phyloP scores from a whole-genome alignment of 2,329 filamentous ascomycete genomes.

The Coniochaeta sp. region DNA sequence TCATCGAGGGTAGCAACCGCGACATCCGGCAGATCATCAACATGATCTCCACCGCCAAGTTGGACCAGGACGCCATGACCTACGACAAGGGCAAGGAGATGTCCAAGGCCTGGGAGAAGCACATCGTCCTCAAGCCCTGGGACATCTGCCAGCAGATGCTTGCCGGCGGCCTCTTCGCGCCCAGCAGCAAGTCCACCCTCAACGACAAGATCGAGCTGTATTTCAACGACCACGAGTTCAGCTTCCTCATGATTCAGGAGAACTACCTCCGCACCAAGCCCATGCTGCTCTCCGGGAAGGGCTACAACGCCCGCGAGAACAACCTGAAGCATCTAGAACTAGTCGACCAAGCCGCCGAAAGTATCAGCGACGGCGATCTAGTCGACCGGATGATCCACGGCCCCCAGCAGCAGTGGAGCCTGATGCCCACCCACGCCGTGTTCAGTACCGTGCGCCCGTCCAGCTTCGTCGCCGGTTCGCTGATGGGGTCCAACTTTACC shows the following conservation, averaged over 20 bases:
- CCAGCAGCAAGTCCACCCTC: slow-evolving; percentile 74
- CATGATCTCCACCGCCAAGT: slow-evolving; percentile 91
- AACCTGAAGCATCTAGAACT: slow-evolving; percentile 81
- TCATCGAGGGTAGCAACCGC: slow-evolving; percentile 92
- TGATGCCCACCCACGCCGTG: slow-evolving; percentile 94
- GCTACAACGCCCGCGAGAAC: slow-evolving; percentile 59
- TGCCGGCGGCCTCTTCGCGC: slow-evolving; percentile 76
- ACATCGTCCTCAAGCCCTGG: slow-evolving; percentile 94
- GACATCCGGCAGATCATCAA: slow-evolving; percentile 98
- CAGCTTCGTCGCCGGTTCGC: slow-evolving; percentile 76
- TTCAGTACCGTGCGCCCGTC: slow-evolving; percentile 92
- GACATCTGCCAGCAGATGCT: slow-evolving; percentile 95
- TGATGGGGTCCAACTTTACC: slow-evolving; percentile 72
- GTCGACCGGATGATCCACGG: slow-evolving; percentile 98
- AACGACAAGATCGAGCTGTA: slow-evolving; percentile 99
- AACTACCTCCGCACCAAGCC: slow-evolving; percentile 89
- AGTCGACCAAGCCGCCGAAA: slow-evolving; percentile 80
- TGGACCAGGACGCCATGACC: slow-evolving; percentile 73
- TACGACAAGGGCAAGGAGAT: slow-evolving; percentile 86
- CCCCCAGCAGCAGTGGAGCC: slow-evolving; percentile 93
- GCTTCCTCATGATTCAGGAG: slow-evolving; percentile 94
- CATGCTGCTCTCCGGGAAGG: slow-evolving; percentile 47
- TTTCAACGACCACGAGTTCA: slow-evolving; percentile 99
- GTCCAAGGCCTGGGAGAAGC: slow-evolving; percentile 98
- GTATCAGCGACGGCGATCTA: slow-evolving; percentile 93